Percentiles rank a stretch among this genome's conserved stretches.
Conservation (phyloP, 2,329 filamentous ascomycete genomes). For the Hypoxylon sp. region DNA sequence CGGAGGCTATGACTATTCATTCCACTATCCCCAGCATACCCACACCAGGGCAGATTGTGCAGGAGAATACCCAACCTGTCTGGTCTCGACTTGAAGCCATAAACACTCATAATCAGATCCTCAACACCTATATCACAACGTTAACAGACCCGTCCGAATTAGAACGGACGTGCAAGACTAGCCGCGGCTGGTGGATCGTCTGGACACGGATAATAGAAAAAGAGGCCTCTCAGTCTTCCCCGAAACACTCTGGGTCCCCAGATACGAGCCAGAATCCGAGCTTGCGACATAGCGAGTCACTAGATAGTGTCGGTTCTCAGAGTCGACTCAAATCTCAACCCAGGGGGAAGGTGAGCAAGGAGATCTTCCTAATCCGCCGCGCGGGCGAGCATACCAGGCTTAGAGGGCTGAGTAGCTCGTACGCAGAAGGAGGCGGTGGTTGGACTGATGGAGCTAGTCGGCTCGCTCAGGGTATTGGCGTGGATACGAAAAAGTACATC, state of each 20-base stretch:
- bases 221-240: slow-evolving; percentile 15
- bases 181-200: slow-evolving; percentile 77
- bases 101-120: slow-evolving; percentile 74
- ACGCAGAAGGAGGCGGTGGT: slow-evolving; percentile 56
- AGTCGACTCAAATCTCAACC: slow-evolving; percentile 15
- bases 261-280: slow-evolving; percentile 15
- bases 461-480: slow-evolving; percentile 78
- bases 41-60: slow-evolving; percentile 55
- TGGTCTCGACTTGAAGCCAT: slow-evolving; percentile 75
- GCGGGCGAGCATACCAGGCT: slow-evolving; percentile 67
- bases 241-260: slow-evolving; percentile 15
- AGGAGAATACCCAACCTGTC: slow-evolving; percentile 46
- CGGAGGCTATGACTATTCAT: slow-evolving; percentile 66
- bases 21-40: slow-evolving; percentile 77
- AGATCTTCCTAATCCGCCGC: slow-evolving; percentile 72
- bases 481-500: slow-evolving; percentile 81
- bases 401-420: slow-evolving; percentile 54
- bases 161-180: slow-evolving; percentile 75
- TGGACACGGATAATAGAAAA: slow-evolving; percentile 69
- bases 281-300: slow-evolving; percentile 31
- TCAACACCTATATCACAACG: slow-evolving; percentile 67
- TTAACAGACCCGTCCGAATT: slow-evolving; percentile 60
- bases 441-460: slow-evolving; percentile 70
- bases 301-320: slow-evolving; percentile 24
- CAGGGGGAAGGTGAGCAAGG: slow-evolving; percentile 60